Evolutionary conservation across 768 basidiomycete genomes (phyloP), one percentile per base, ranked within the genome.

Genomic region (Boletus sp.): DNA sequence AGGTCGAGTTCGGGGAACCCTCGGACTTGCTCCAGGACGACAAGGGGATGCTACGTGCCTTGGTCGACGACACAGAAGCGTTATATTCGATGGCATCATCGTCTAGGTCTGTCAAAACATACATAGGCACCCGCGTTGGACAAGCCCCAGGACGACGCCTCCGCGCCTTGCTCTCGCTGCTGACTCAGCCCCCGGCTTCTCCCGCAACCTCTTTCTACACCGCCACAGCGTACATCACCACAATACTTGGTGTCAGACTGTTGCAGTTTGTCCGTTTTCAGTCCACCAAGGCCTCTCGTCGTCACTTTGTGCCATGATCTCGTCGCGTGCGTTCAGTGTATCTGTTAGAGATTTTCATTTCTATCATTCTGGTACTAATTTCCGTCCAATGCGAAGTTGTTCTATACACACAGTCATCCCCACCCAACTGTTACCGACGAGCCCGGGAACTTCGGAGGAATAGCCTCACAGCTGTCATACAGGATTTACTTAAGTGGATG

Each of bases 61-160:
- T 86, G 41, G 83, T 87, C 0, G 79, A 85, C 4, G 83, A 85
- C 58, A 79, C 72, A 55, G 76, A 77, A 9, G 64, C 59, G 9
- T 60, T 87, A 30, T 77, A 79, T 55, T 75, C 68, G 2, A 79
- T 79, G 74, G 50, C 53, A 0, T 53, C 50, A 8, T 35, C 42
- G 23, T 42, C 45, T 2, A 11, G 15, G 10, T 23, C 21, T 15
- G 2, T 21, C 14, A 2, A 32, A 15, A 10, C 15, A n/a, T n/a
- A n/a, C n/a, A 27, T 47, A 46, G 41, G 7, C 8, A 11, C 25
- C 25, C n/a, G 8, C 14, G 23, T 23, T 23, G 23, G 23, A 23
- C 23, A 23, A 23, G 23, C 23, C 23, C 23, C 2, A 23, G 23
- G 23, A 23, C 23, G 23, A 23, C 23, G 23, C 23, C 23, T 23